Percentiles rank a stretch among this genome's conserved stretches.
Conservation (phyloP, 176 grass and related monocot genomes). For the Oryza officinalis region DNA sequence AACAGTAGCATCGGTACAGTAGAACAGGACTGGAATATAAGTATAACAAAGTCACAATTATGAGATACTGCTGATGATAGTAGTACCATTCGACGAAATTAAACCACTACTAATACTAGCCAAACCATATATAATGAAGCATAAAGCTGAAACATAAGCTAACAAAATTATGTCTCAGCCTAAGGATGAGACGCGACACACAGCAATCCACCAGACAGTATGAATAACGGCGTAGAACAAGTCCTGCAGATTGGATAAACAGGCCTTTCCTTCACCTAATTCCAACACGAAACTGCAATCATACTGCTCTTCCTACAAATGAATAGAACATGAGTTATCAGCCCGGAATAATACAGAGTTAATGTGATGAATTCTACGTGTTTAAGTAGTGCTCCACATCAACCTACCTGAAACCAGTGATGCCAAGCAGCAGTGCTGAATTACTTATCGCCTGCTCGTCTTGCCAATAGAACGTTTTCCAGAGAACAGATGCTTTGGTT, state of each 20-base stretch:
- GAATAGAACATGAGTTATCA: neutral
- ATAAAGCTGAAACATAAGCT: neutral
- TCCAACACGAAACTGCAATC: neutral
- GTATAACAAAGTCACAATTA: neutral
- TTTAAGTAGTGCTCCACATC: neutral
- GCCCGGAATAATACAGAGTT: neutral
- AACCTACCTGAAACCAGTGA: constrained; percentile 17
- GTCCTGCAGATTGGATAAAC: neutral
- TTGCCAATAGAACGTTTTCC: constrained; percentile 72
- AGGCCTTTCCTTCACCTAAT: neutral
- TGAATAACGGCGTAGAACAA: neutral
- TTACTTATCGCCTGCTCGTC: constrained; percentile 56
- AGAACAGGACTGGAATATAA: neutral
- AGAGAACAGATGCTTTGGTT: constrained; percentile 88
- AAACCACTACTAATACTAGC: neutral
- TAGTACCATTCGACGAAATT: neutral
- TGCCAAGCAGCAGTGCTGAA: neutral
- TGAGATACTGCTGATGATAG: no score
- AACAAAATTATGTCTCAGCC: constrained; percentile 5
- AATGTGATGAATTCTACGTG: neutral
- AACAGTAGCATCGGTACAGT: neutral
- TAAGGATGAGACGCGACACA: neutral
- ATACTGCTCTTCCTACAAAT: neutral
- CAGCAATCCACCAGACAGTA: neutral
- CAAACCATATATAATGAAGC: neutral